Evolutionary conservation across 2,329 filamentous ascomycete species (phyloP), one percentile per base, ranked within the genome.

Genomic region (Aspergillus sp.): DNA sequence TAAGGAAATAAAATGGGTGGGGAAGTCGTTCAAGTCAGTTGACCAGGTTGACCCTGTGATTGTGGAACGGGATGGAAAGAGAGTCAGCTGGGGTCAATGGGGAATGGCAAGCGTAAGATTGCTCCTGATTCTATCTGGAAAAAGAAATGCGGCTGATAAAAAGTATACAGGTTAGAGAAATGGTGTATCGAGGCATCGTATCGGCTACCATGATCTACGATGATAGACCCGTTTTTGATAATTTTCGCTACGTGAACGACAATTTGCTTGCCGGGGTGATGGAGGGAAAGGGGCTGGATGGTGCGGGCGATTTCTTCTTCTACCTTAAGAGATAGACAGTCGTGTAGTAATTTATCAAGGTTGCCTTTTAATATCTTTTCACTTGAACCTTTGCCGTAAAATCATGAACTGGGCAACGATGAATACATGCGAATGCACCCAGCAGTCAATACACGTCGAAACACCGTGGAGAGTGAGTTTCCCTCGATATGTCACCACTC

Each of bases 131-230:
- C 20, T 20, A 20, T 20, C 20, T 20, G 20, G 20, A 20, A 20
- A 20, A 20, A 20, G 20, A 20, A 20, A 20, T 20, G 20, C 20
- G 20, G 20, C 20, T 20, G 20, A 20, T 20, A 20, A 20, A 20
- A 20, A 20, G 20, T 20, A 20, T 20, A 20, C 24, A 60, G 58
- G 18, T 60, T 20, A 45, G 45, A 5, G 54, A 56, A 6, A 52
- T 51, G n/a, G 42, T 53, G 6, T 56, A 46, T 22, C 58, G 58
- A 14, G 61, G 45, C 7, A 32, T 52, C 9, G 42, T 59, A 9
- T 58, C 61, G 9, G 42, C 61, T 1, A 22, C 61, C 1, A 63
- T 63, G 61, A 58, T 63, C 14, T 63, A 63, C 14, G 54, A 60
- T 24, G 49, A 58, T 22, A 31, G 45, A 18, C 58, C 55, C 4